phyloP scores from a whole-genome alignment of 805 yeast species.

The Spathaspora boniae region DNA sequence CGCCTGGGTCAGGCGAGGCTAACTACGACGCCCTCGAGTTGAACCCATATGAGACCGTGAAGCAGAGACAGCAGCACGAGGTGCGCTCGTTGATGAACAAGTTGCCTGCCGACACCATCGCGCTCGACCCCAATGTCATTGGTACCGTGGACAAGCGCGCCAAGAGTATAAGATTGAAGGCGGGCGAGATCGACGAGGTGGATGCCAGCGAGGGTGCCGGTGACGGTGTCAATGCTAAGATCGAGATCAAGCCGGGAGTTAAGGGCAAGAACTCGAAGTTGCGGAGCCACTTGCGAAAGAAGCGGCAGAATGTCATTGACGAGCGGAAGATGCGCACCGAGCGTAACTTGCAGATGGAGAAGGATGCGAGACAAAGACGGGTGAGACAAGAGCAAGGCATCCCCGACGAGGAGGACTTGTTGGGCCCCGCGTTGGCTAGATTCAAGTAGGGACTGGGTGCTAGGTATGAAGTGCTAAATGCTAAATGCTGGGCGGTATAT shows the following conservation, averaged over 20 bases:
- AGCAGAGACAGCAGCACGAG: constrained; percentile 92
- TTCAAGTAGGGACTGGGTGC: constrained; percentile 33
- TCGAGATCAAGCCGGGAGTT: constrained; percentile 62
- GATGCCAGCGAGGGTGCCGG: constrained; percentile 30
- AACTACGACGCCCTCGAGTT: constrained; percentile 90
- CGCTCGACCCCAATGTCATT: constrained; percentile 82
- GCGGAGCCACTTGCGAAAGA: constrained; percentile 77
- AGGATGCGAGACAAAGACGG: constrained; percentile 58
- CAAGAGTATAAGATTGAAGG: constrained; percentile 57
- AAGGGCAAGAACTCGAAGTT: constrained; percentile 81
- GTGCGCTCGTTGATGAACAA: constrained; percentile 83
- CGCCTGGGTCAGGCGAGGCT: constrained; percentile 98
- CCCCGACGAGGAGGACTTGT: constrained; percentile 50
- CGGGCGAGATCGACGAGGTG: constrained; percentile 51
- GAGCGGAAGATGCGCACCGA: constrained; percentile 79
- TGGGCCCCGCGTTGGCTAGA: constrained; percentile 49
- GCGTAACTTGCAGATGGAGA: constrained; percentile 69
- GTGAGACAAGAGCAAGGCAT: constrained; percentile 42
- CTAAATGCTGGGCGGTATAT: constrained; percentile 1
- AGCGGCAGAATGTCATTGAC: constrained; percentile 79
- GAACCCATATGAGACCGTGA: constrained; percentile 88
- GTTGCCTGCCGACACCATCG: constrained; percentile 86
- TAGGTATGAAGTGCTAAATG: constrained; percentile 1
- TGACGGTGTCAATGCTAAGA: constrained; percentile 46
- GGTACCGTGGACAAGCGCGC: constrained; percentile 81